A percentile compares a stretch with the other conserved stretches of the same genome.
Evolutionary conservation across 2,329 filamentous ascomycete species (phyloP).

Genomic region (Claviceps pusilla): DNA sequence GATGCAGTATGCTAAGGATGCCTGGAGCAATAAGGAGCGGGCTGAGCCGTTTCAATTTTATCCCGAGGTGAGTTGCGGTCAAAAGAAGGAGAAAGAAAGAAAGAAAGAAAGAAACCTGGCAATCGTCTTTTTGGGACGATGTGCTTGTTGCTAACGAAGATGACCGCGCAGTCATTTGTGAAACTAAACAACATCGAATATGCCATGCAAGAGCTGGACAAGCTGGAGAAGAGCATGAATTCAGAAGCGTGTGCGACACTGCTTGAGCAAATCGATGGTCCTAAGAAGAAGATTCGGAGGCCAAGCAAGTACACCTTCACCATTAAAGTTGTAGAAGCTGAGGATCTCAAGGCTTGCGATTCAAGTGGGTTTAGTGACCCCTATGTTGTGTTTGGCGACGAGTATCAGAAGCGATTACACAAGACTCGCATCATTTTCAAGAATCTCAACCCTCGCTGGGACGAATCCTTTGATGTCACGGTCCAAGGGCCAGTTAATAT

Average conservation of each 20-base stretch:
- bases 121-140: not conserved
- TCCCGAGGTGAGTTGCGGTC: constrained; percentile 49
- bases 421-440: constrained; percentile 88
- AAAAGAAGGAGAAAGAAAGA: not conserved
- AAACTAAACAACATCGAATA: constrained; percentile 98
- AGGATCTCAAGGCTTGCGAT: constrained; percentile 96
- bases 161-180: constrained; percentile 61
- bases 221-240: constrained; percentile 76
- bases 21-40: constrained; percentile 82
- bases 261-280: constrained; percentile 58
- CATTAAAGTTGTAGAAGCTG: constrained; percentile 94
- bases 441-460: constrained; percentile 88
- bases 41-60: constrained; percentile 96
- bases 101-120: no score
- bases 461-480: constrained; percentile 91
- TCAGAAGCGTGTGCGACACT: constrained; percentile 80
- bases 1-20: constrained; percentile 84
- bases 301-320: constrained; percentile 91
- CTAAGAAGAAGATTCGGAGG: constrained; percentile 47
- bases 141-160: constrained; percentile 14
- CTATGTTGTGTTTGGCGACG: constrained; percentile 90
- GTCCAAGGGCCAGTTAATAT: constrained; percentile 84
- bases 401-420: constrained; percentile 90
- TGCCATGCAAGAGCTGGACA: constrained; percentile 81
- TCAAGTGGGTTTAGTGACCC: constrained; percentile 88